Evolutionary conservation across 169 alveolate genomes (phyloP).

Genomic region (Plasmodium falciparum): DNA sequence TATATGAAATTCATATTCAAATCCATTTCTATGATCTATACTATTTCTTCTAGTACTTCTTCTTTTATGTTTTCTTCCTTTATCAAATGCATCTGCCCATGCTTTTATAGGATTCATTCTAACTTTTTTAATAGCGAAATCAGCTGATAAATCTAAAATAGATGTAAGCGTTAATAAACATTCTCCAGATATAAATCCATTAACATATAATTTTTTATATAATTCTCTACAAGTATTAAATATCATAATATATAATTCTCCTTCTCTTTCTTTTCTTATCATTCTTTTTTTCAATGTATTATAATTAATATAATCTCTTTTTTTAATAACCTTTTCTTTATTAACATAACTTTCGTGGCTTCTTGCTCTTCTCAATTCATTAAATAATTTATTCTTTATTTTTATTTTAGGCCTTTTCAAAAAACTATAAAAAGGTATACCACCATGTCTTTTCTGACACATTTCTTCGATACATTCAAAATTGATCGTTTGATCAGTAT

Average conservation of each 20-base stretch:
- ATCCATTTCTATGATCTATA: conserved; percentile 71
- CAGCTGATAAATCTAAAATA: conserved; percentile 83
- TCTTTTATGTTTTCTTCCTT: conserved; percentile 30
- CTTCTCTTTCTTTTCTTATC: conserved; percentile 85
- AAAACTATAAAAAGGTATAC: conserved; percentile 60
- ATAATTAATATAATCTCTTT: conserved; percentile 26
- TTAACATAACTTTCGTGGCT: conserved; percentile 70
- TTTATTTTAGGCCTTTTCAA: conserved; percentile 25
- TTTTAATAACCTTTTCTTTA: conserved; percentile 15
- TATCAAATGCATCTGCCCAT: conserved; percentile 79
- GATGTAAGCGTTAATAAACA: conserved; percentile 84
- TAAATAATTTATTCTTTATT: conserved; percentile 35
- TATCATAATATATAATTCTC: conserved; percentile 88
- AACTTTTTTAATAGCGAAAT: conserved; percentile 87
- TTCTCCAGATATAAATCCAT: conserved; percentile 86
- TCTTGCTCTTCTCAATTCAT: conserved; percentile 72
- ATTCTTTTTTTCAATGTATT: conserved; percentile 62
- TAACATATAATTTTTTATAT: conserved; percentile 85
- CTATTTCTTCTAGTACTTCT: conserved; percentile 32
- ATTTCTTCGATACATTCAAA: conserved; percentile 47
- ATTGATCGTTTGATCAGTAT: conserved; percentile 72
- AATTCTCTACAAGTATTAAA: conserved; percentile 88
- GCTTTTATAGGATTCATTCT: conserved; percentile 86
- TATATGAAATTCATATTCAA: conserved; percentile 69
- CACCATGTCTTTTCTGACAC: conserved; percentile 32